phyloP scores from a whole-genome alignment of 2,329 filamentous ascomycete genomes.

The Ophiobolus disseminans region DNA sequence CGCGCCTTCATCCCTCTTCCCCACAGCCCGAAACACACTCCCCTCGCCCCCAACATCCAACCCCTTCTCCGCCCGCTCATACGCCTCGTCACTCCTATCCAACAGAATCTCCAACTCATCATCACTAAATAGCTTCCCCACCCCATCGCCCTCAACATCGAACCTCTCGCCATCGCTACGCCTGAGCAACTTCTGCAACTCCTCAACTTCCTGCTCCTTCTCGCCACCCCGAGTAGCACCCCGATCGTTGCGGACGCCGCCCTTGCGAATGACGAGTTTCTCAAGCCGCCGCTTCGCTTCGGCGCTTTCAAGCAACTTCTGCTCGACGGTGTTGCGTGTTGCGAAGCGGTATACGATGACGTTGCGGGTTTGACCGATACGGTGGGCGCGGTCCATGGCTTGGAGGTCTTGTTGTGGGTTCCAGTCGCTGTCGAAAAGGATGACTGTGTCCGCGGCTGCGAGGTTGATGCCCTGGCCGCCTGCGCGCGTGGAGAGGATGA shows the following conservation, averaged over 20 bases:
- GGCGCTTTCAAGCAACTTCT: constrained; percentile 82
- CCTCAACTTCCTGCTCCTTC: constrained; percentile 55
- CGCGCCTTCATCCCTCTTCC: constrained; percentile 69
- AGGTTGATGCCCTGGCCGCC: constrained; percentile 97
- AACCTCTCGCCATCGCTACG: constrained; percentile 73
- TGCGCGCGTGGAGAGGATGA: constrained; percentile 87
- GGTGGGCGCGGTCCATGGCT: constrained; percentile 92
- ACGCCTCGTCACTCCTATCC: constrained; percentile 74
- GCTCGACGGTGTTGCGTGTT: constrained; percentile 91
- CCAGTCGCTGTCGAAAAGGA: constrained; percentile 90
- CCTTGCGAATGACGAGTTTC: constrained; percentile 95
- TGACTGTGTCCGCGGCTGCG: constrained; percentile 87
- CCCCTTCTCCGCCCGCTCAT: constrained; percentile 77
- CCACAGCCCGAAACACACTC: constrained; percentile 74
- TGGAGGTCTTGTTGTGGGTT: constrained; percentile 98
- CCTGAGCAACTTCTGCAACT: constrained; percentile 55
- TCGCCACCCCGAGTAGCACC: constrained; percentile 58
- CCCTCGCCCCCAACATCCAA: constrained; percentile 71
- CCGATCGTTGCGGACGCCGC: constrained; percentile 67
- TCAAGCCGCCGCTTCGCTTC: constrained; percentile 92
- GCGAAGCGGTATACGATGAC: constrained; percentile 94
- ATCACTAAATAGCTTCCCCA: constrained; percentile 73
- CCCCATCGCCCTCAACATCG: constrained; percentile 62
- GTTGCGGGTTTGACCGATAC: constrained; percentile 90
- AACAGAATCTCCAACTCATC: constrained; percentile 79